These are phyloP conservation scores for Trichoderma pleuroti DNA, from an alignment of 2,329 filamentous ascomycete genomes.

Conservation along the genomic window DNA sequence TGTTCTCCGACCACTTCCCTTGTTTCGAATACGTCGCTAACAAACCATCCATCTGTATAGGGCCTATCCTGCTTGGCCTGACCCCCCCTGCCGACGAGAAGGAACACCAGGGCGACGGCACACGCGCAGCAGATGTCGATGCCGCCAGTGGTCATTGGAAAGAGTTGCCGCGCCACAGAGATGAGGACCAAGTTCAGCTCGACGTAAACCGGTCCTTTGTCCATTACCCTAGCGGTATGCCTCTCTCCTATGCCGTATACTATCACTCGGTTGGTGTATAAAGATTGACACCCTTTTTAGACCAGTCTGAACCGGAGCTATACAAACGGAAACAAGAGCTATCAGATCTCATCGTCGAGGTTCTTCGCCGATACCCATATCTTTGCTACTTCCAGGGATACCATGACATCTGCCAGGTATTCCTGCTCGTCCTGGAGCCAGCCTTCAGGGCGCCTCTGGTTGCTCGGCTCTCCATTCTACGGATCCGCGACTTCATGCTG, in stretches of 20 bases:
- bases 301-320: slow-evolving; percentile 66
- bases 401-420: slow-evolving; percentile 95
- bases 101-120: neutral
- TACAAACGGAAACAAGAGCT: slow-evolving; percentile 70
- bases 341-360: slow-evolving; percentile 72
- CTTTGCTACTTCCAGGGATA: slow-evolving; percentile 98
- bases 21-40: slow-evolving; percentile 3
- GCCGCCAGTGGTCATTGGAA: slow-evolving; percentile 46
- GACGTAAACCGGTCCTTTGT: slow-evolving; percentile 97
- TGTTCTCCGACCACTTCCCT: neutral
- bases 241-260: neutral
- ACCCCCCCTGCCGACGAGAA: slow-evolving; percentile 11
- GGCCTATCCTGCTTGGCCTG: slow-evolving; percentile 59
- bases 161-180: slow-evolving; percentile 68
- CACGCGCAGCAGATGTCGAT: neutral
- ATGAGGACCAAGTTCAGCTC: slow-evolving; percentile 86
- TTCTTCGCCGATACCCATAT: slow-evolving; percentile 75
- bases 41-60: slow-evolving; percentile 36
- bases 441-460: slow-evolving; percentile 60
- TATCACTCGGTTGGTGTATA: neutral
- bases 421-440: slow-evolving; percentile 77
- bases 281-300: slow-evolving; percentile 37
- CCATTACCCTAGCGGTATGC: slow-evolving; percentile 79
- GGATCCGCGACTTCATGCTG: slow-evolving; percentile 97
- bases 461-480: slow-evolving; percentile 78